Base-by-base conservation (phyloP, 768 basidiomycete species). In the Trametes cingulata region DNA sequence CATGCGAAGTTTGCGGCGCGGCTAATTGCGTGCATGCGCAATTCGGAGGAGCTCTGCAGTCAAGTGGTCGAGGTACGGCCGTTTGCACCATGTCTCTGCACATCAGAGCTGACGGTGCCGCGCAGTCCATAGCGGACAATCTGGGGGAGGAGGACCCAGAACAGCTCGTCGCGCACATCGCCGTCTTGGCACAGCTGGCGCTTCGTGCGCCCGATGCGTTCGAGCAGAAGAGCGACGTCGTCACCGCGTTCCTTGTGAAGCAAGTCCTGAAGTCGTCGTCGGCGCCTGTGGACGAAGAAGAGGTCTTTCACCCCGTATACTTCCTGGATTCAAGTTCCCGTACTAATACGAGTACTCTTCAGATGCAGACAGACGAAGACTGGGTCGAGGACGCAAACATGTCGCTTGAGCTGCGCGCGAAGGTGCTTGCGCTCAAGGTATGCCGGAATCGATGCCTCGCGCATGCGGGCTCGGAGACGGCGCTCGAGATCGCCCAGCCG, bases 1-100 rank as follows among this genome's bases (percentile, higher is more conserved):
- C 85, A 88, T 62, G 90, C 93, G 19, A 98, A 98, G 71, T 95
- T 92, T 71, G 90, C 93, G 1, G 85, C 91, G 2, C 83, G 94
- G 20, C 77, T 91, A 35, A 68, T 96, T 20, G 83, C 87, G 0
- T 81, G 80, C 52, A 79, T 79, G 39, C 83, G 82, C 65, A 78
- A 84, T 45, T 77, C 81, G 14, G 78, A 79, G 7, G 76, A 81
- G 2, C 62, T 77, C 1, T 85, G 87, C 62, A 68, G 71, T 0
- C 74, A 82, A 10, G 76, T 92, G 10, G 77, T 93, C 29, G 84
- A 90, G 65, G 95, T 94, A 63, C 51, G 80, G 46, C 3, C 29
- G 42, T 9, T n/a, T 0, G 9, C 7, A 29, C 35, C 13, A 17
- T 39, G 14, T 27, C 10, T 8, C 10, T 14, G 9, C 17, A 3